Base-by-base conservation (phyloP, 495 filamentous ascomycete species). In the Talaromyces trachyspermus region DNA sequence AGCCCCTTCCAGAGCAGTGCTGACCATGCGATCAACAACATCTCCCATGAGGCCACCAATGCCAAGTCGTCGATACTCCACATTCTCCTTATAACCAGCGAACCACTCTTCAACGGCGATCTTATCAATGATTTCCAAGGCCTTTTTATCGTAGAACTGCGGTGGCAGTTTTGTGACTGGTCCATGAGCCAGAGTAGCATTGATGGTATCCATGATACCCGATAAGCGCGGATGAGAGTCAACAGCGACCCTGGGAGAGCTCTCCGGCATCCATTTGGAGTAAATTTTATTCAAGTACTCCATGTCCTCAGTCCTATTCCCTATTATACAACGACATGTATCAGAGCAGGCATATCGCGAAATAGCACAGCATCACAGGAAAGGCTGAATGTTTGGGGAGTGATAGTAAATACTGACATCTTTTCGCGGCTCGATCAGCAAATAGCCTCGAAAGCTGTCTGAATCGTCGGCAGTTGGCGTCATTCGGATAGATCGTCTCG, bases 51-150 rank as follows among this genome's bases (percentile, higher is more conserved):
- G 64, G 12, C 73, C 78, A 33, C 92, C 92, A 48, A 95, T 90
- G 2, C 94, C 92, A 2, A 98, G 69, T 53, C 70, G 76, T 5
- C 92, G 81, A 69, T 92, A 97, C 63, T 98, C 92, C 19, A 57
- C 63, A 46, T 79, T 88, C 65, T 95, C 88, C 30, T 72, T 73
- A 60, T 89, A 98, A 3, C 91, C 92, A 6, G 80, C 66, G 58
- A 84, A 97, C 92, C 92, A 97, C 66, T 98, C 94, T 53, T 98
- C 92, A 2, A 87, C 81, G 33, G 74, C 78, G 39, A 96, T 86
- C 22, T 75, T 74, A 43, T 96, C 85, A 45, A 96, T 77, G 39
- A 89, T 82, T 2, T 68, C 72, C 4, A 77, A 63, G 2, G 68
- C 84, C 60, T 83, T 85, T 24, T 71, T 57, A 55, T 95, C 88